These are phyloP conservation scores for Entomophthora muscae DNA, from an alignment of 371 early-diverging fungal genomes.

Conservation along the genomic window DNA sequence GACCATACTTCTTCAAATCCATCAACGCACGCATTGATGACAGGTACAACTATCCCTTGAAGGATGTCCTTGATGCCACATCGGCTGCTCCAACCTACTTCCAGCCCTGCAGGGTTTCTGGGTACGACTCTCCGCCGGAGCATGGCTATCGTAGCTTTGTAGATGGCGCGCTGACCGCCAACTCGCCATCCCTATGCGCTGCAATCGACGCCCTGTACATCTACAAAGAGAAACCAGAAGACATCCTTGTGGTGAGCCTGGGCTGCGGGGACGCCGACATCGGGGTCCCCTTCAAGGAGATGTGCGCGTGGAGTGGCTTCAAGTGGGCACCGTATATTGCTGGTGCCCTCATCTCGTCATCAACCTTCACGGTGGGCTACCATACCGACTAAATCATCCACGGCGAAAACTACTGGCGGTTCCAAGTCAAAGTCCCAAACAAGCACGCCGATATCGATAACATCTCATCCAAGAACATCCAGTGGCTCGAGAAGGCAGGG, in stretches of 20 bases:
- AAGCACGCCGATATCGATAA: background rate
- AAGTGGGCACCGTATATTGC: background rate
- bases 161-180: slow-evolving; percentile 6
- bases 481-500: background rate
- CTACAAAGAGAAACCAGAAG: too few species aligned
- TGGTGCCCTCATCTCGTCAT: background rate
- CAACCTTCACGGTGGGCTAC: background rate
- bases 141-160: too few species aligned
- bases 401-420: background rate
- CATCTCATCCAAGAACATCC: background rate
- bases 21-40: background rate
- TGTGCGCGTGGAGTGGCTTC: background rate
- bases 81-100: too few species aligned
- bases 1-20: slow-evolving; percentile 3
- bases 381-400: background rate
- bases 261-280: slow-evolving; percentile 6
- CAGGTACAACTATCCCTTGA: background rate
- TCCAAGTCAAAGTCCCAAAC: background rate
- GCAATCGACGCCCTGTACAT: background rate
- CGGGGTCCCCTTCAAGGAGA: too few species aligned
- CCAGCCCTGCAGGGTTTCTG: background rate
- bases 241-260: too few species aligned
- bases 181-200: slow-evolving; percentile 5
- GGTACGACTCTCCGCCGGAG: background rate
- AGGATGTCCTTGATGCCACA: too few species aligned